Evolutionary conservation across 352 stramenopile genomes (phyloP), one percentile per base, ranked within the genome.

Genomic region (Phytophthora pisi): DNA sequence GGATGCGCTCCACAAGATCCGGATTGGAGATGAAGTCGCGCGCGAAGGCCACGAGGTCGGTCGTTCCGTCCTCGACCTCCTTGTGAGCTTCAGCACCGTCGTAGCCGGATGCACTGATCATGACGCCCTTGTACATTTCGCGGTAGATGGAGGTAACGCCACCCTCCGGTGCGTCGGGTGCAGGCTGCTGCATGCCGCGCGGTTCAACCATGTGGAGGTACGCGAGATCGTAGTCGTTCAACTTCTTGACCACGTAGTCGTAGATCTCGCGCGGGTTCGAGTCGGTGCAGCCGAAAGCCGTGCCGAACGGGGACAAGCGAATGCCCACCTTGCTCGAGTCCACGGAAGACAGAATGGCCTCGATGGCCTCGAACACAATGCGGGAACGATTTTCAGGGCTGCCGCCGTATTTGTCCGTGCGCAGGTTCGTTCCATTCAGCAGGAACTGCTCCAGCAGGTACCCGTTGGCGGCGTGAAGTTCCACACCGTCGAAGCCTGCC

Each of bases 371-470:
- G n/a, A 79, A 77, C 40, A 95, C 66, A 20, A 97, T 82, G 5
- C 80, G 75, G 30, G 75, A 64, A 26, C 91, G 85, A 71, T 96
- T 96, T 55, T 96, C 87, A 5, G 88, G 64, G 34, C 66, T 81
- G 20, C 91, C 90, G 15, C 90, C 91, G 58, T 74, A 74, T 54
- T 61, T 70, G 53, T 77, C 69, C 11, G 77, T 91, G 51, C 88
- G 84, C 16, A 73, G 70, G 73, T 98, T 98, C 34, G 71, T 72
- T 26, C 57, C 73, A 45, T 80, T 76, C 56, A 92, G 75, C 16
- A 98, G 64, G 68, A 97, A 97, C 64, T 96, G 78, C 69, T 98
- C 90, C 55, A 98, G 68, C 36, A 98, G 71, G 61, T 98, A 98
- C n/a, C 92, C 93, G 66, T 98, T 97, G 13, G 89, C 92, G 6